These are phyloP conservation scores for Backusella liffmaniae DNA, from an alignment of 192 early-diverging fungal species.

Conservation along the genomic window DNA sequence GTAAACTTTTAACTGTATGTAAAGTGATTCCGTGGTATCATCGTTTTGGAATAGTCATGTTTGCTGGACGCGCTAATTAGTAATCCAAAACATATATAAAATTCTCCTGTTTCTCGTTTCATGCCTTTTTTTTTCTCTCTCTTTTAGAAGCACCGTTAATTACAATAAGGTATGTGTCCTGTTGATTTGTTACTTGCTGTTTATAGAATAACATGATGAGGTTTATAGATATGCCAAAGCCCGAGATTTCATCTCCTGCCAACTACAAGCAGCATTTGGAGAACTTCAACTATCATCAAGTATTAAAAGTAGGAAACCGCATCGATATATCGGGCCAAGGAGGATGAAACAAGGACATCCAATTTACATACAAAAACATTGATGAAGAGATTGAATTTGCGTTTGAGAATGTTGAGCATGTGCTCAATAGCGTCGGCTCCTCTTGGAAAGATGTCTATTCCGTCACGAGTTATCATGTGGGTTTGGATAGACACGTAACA, in stretches of 20 bases:
- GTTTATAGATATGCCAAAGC: background rate
- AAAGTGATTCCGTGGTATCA: too few relatives aligned
- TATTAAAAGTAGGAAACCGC: conserved; percentile 6
- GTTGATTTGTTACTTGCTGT: background rate
- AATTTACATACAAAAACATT: conserved; percentile 5
- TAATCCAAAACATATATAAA: background rate
- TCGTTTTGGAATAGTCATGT: background rate
- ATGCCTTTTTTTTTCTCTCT: background rate
- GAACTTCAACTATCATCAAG: conserved; percentile 5
- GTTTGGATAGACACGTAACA: background rate
- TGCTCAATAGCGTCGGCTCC: background rate
- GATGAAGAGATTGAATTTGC: background rate
- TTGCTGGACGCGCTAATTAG: background rate
- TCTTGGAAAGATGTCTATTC: background rate
- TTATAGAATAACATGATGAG: background rate
- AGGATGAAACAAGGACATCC: conserved; percentile 2
- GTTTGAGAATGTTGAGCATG: conserved; percentile 5
- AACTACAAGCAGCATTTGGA: background rate
- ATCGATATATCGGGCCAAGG: conserved; percentile 16
- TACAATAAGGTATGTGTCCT: background rate
- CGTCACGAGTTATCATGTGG: background rate
- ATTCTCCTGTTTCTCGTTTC: background rate
- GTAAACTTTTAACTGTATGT: too few relatives aligned
- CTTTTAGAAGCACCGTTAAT: background rate
- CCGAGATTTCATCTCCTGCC: conserved; percentile 1